These are phyloP conservation scores for Eudorina sp. DNA, from an alignment of 139 green algal genomes.

Conservation along the genomic window DNA sequence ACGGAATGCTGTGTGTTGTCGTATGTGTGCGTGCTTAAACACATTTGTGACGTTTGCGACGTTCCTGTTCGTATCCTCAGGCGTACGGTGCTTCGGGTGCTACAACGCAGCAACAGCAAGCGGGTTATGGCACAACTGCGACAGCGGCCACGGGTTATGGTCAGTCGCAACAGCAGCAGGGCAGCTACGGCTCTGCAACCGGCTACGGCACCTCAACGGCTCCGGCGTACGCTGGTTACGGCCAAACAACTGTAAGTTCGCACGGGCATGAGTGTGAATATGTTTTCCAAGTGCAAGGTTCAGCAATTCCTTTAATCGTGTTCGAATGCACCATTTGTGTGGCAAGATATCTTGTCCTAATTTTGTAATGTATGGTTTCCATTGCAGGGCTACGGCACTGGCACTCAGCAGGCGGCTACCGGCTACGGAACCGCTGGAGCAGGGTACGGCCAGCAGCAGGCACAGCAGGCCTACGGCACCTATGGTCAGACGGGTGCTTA, in stretches of 20 bases:
- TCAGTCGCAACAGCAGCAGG: slow-evolving; percentile 9
- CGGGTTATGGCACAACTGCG: background rate
- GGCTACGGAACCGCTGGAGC: background rate
- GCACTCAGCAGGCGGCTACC: background rate
- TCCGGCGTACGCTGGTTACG: background rate
- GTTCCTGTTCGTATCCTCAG: no score
- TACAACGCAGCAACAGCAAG: background rate
- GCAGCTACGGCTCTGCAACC: background rate
- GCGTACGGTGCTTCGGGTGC: background rate
- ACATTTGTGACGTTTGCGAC: no score
- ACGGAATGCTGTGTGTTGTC: no score
- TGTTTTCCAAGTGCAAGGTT: no score
- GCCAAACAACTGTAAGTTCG: background rate
- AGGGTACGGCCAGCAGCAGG: slow-evolving; percentile 23
- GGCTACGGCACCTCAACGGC: background rate
- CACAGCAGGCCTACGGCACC: background rate
- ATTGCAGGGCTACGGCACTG: slow-evolving; percentile 7
- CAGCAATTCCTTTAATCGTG: no score
- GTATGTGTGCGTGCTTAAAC: no score
- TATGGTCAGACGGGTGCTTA: slow-evolving; percentile 5
- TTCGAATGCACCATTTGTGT: no score
- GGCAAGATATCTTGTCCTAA: no score
- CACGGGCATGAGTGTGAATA: no score
- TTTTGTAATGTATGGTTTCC: no score
- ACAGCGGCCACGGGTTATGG: background rate